These are phyloP conservation scores for Pestalotiopsis fici DNA, from an alignment of 2,329 filamentous ascomycete genomes.

Conservation along the genomic window DNA sequence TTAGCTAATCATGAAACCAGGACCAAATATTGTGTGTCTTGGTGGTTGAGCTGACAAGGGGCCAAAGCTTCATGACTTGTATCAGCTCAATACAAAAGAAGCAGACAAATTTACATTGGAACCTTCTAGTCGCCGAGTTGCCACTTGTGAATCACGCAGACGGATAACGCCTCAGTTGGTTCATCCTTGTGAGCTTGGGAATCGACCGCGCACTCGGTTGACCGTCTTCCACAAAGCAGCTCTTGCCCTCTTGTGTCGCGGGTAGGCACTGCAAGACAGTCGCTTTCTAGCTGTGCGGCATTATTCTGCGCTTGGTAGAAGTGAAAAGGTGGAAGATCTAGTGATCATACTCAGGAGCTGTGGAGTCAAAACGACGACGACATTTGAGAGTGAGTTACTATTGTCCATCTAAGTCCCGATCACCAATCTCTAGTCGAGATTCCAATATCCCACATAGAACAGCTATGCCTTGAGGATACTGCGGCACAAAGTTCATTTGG, in stretches of 20 bases:
- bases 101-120: background rate
- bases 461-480: background rate
- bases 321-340: too few relatives aligned
- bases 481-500: background rate
- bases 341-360: background rate
- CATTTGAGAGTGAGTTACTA: background rate
- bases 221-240: background rate
- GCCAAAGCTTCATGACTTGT: too few relatives aligned
- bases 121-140: background rate
- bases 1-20: background rate
- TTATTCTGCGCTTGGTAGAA: too few relatives aligned
- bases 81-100: too few relatives aligned
- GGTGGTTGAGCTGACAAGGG: background rate
- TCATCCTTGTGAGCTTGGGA: background rate
- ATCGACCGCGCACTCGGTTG: background rate
- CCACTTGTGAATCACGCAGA: background rate
- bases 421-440: too few relatives aligned
- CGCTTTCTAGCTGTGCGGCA: too few relatives aligned
- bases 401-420: too few relatives aligned
- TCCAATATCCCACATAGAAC: background rate
- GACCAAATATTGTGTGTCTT: background rate
- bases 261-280: too few relatives aligned
- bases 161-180: background rate
- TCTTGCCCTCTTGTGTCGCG: background rate
- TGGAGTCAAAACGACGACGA: too few relatives aligned